Conservation (phyloP, 2,329 filamentous ascomycete genomes). For the Coniochaeta hoffmannii region DNA sequence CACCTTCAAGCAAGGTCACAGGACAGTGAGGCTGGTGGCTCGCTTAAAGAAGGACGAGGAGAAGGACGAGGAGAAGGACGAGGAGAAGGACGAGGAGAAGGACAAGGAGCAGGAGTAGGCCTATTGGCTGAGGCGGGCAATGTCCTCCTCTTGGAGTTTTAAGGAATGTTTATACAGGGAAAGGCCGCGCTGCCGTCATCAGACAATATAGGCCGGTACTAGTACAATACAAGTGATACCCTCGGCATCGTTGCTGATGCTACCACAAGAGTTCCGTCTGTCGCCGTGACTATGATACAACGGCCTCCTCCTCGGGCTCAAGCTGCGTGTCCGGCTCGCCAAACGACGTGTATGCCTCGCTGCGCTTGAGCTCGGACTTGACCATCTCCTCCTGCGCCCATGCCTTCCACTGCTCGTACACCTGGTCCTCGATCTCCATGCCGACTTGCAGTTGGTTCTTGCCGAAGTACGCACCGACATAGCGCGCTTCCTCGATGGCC, state of each 20-base stretch:
- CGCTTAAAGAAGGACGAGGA: background rate
- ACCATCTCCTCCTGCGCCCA: constrained; percentile 57
- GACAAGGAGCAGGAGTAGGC: background rate
- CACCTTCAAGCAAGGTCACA: background rate
- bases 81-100: background rate
- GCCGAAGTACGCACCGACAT: constrained; percentile 84
- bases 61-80: background rate
- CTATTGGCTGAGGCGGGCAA: background rate
- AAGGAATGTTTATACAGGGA: background rate
- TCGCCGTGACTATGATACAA: background rate
- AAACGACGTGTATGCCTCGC: constrained; percentile 35
- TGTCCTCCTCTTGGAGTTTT: background rate
- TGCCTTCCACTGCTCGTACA: constrained; percentile 76
- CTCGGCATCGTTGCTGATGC: background rate
- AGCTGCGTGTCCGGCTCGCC: constrained; percentile 24
- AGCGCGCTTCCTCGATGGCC: constrained; percentile 77
- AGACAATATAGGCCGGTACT: background rate
- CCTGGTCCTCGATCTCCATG: constrained; percentile 72
- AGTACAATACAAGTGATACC: background rate
- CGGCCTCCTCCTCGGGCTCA: constrained; percentile 11
- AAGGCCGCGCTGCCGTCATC: background rate
- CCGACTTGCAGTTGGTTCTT: constrained; percentile 66
- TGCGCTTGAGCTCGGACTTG: constrained; percentile 30
- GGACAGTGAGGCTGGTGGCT: background rate
- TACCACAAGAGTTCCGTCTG: background rate